Percentiles rank a stretch among this genome's conserved stretches.
Evolutionary conservation across 306 rosid genomes (phyloP).

Genomic region (Dalbergia cochinchinensis): DNA sequence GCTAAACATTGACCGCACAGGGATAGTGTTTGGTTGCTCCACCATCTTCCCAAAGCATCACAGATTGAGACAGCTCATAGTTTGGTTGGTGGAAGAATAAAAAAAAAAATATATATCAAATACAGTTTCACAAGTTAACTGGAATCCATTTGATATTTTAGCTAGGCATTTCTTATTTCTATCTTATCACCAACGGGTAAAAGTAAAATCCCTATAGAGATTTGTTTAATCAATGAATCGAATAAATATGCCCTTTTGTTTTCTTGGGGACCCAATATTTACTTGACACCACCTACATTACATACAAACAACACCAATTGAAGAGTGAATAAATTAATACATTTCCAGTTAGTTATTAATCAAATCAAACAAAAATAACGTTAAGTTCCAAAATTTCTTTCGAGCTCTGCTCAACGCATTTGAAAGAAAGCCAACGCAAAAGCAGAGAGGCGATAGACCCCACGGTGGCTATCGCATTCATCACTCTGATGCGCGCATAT

Average conservation of each 20-base stretch:
- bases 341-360: no score
- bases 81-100: slow-evolving; percentile 52
- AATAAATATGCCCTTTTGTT: not conserved
- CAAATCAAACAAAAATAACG: no score
- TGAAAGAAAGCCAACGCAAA: no score
- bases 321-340: no score
- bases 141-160: not conserved
- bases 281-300: no score
- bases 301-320: no score
- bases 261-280: no score
- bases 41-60: slow-evolving; percentile 55
- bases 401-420: no score
- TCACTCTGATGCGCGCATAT: no score
- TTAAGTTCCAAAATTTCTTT: no score
- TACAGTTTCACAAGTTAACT: slow-evolving; percentile 37
- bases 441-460: no score
- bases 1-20: slow-evolving; percentile 72
- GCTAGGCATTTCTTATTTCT: not conserved
- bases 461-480: no score
- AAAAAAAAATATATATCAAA: slow-evolving; percentile 26
- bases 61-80: slow-evolving; percentile 46
- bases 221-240: not conserved
- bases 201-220: not conserved
- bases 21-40: slow-evolving; percentile 74
- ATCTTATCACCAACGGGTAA: not conserved